These are phyloP conservation scores for Phytopythium oedochilum DNA, from an alignment of 352 stramenopile genomes.

Conservation along the genomic window DNA sequence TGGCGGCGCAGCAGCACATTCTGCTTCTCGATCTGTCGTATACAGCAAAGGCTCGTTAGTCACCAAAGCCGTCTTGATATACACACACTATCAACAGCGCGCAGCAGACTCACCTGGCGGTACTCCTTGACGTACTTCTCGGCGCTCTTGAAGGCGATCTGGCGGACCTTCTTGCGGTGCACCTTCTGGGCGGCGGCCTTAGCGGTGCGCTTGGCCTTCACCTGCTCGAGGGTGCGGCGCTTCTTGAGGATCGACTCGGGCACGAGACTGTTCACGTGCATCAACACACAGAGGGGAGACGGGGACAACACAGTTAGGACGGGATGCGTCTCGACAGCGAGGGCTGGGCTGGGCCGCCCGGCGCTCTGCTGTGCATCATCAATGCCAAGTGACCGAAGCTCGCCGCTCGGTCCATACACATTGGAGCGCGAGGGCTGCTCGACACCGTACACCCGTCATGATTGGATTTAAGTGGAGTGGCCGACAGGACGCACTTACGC, in stretches of 20 bases:
- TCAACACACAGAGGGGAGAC: slow-evolving; percentile 2
- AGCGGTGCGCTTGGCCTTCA: slow-evolving; percentile 81
- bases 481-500: neutral
- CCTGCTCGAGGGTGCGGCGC: slow-evolving; percentile 82
- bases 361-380: slow-evolving; percentile 4
- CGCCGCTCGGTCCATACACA: neutral
- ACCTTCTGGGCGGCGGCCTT: slow-evolving; percentile 76
- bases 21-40: slow-evolving; percentile 84
- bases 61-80: too few relatives aligned
- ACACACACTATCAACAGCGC: too few relatives aligned
- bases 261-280: slow-evolving; percentile 54
- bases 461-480: slow-evolving; percentile 86
- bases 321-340: slow-evolving; percentile 36
- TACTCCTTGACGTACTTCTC: slow-evolving; percentile 99
- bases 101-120: slow-evolving; percentile 77
- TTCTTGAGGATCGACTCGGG: slow-evolving; percentile 91
- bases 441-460: slow-evolving; percentile 78
- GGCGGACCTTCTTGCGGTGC: slow-evolving; percentile 83
- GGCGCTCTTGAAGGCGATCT: slow-evolving; percentile 93
- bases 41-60: neutral
- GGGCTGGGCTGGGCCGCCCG: neutral
- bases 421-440: slow-evolving; percentile 5
- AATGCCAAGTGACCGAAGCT: neutral
- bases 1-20: slow-evolving; percentile 93
- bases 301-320: slow-evolving; percentile 54